Base-by-base conservation (phyloP, 257 asterid genomes). In the Gardenia jasminoides region DNA sequence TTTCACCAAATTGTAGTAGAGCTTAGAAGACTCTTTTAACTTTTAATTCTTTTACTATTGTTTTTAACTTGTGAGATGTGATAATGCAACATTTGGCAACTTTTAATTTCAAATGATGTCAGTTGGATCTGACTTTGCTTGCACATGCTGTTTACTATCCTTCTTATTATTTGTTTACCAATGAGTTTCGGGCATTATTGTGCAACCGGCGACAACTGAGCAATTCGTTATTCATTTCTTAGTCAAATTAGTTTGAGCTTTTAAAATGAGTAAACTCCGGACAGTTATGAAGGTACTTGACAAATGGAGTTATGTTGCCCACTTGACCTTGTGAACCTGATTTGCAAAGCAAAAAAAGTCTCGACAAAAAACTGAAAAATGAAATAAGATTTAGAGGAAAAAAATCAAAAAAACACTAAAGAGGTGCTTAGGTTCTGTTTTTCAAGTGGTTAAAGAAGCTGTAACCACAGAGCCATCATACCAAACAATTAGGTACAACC, bases 401-500 rank as follows among this genome's bases (percentile, higher is more conserved):
- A 1, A 36, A 36, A n/a, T n/a, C n/a, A 47, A 47, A 47, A 47
- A 47, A 3, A 9, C 54, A 47, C 52, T 47, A 9, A 47, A 8
- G 52, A 10, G 1, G 19, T 8, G 17, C 54, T 48, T 48, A 48
- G 54, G 4, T 48, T 11, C 54, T n/a, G n/a, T n/a, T n/a, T n/a
- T n/a, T n/a, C n/a, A n/a, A n/a, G n/a, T n/a, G n/a, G n/a, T n/a
- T n/a, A n/a, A n/a, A n/a, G n/a, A n/a, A n/a, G n/a, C n/a, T n/a
- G n/a, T n/a, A n/a, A n/a, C n/a, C n/a, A n/a, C n/a, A n/a, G n/a
- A n/a, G n/a, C n/a, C n/a, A n/a, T n/a, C n/a, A n/a, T 58, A 71
- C 81, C 81, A 65, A 72, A 83, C 52, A 70, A 30, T 83, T 80
- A 76, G 83, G 81, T 65, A 76, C 43, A 67, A 77, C 61, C 80